Base-by-base conservation (phyloP, 345 rosid genomes). In the Geranium rotundifolium region DNA sequence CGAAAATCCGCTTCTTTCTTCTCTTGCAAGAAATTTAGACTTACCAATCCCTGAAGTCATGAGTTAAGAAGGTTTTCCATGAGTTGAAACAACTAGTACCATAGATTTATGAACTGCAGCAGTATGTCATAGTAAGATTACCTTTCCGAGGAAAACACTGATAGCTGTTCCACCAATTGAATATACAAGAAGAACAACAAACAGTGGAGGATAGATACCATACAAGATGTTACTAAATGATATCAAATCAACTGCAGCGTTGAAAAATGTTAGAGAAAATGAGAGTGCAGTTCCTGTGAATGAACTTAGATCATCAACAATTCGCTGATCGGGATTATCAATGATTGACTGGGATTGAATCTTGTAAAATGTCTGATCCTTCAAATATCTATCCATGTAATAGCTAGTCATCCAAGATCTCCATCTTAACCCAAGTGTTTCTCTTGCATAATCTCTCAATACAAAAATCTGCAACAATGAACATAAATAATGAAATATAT, bases 1-100 rank as follows among this genome's bases (percentile, higher is more conserved):
- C 96, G 96, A 67, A 92, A 92, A 77, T 89, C 96, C 20, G 98
- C 96, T 72, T 87, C 98, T 78, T 87, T 92, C 79, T 89, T 92
- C 87, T 92, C 98, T 84, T 89, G 98, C 69, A 92, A 76, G 79
- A 92, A 89, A 79, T 92, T 92, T 67, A 92, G 86, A 74, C 76
- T 67, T 68, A 82, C 98, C 74, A 92, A 81, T 37, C 84, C 96
- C 98, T 91, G 79, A 73, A 81, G 65, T 34, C 34, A 50, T 19
- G 30, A 73, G 65, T n/a, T 49, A 50, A 34, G 10, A 71, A 69
- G 17, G 50, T 56, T 59, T 65, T 46, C 17, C 50, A 30, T 59
- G 65, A 31, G 5, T 19, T 17, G 23, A 54, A 27, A 46, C 3
- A 7, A 10, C 13, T 12, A 46, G 0, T 7, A 46, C 52, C 14